phyloP scores from a whole-genome alignment of 2,329 filamentous ascomycete species.

The Exophiala bonariae region DNA sequence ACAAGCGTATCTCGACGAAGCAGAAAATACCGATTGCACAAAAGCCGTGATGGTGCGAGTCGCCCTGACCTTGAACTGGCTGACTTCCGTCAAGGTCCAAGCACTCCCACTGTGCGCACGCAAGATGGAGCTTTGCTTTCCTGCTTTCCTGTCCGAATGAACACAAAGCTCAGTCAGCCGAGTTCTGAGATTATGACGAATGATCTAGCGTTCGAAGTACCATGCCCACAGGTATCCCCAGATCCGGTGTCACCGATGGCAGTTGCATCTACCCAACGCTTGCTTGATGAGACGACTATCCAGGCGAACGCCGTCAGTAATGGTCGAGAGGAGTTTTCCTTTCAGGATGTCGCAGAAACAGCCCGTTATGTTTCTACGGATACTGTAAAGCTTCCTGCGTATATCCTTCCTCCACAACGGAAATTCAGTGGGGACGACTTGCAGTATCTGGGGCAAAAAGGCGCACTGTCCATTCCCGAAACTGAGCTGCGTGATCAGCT shows the following conservation, averaged over 20 bases:
- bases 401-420: constrained; percentile 1
- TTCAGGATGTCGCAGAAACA: too few relatives aligned
- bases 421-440: background rate
- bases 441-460: constrained; percentile 34
- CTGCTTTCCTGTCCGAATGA: constrained; percentile 63
- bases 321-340: too few relatives aligned
- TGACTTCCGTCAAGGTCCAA: background rate
- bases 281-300: background rate
- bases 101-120: background rate
- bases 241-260: background rate
- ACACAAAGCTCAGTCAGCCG: constrained; percentile 33
- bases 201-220: too few relatives aligned
- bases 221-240: background rate
- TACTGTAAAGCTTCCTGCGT: background rate
- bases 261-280: background rate
- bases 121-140: constrained; percentile 58
- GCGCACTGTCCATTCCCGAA: constrained; percentile 74
- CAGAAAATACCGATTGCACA: background rate
- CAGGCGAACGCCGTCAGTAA: too few relatives aligned
- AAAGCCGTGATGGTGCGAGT: background rate
- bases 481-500: constrained; percentile 72
- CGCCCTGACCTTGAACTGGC: background rate
- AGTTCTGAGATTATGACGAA: constrained; percentile 33
- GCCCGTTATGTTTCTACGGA: background rate
- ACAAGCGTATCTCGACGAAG: background rate